Evolutionary conservation across 2,329 filamentous ascomycete species (phyloP).

Genomic region (Mollisia scopiformis): DNA sequence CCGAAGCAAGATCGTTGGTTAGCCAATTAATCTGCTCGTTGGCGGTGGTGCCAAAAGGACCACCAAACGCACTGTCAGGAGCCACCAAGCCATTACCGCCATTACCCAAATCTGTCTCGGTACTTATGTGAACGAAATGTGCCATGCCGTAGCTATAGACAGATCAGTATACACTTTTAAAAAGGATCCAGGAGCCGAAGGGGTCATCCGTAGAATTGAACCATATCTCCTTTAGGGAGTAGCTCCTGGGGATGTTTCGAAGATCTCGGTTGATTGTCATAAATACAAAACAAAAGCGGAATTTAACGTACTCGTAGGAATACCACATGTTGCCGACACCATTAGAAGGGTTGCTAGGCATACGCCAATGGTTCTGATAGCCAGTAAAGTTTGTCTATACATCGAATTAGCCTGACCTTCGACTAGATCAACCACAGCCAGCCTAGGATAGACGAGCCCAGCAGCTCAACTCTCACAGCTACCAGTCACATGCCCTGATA

Average conservation of each 20-base stretch:
- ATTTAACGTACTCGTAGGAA: neutral
- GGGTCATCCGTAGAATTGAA: too few species aligned
- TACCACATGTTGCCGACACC: slow-evolving; percentile 47
- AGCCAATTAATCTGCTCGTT: slow-evolving; percentile 50
- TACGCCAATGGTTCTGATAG: slow-evolving; percentile 37
- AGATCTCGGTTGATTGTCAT: too few species aligned
- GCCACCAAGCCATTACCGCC: slow-evolving; percentile 35
- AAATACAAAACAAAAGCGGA: too few species aligned
- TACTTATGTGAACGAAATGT: slow-evolving; percentile 57
- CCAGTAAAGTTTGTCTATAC: neutral
- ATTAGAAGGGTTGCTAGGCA: slow-evolving; percentile 50
- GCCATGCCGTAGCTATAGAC: slow-evolving; percentile 61
- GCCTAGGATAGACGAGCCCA: too few species aligned
- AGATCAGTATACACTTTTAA: too few species aligned
- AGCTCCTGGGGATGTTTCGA: too few species aligned
- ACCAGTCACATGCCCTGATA: too few species aligned
- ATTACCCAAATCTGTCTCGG: slow-evolving; percentile 55
- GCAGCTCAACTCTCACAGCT: too few species aligned
- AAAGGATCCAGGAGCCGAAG: too few species aligned
- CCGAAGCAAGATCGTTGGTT: slow-evolving; percentile 28
- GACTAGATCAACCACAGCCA: too few species aligned
- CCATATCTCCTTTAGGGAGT: too few species aligned
- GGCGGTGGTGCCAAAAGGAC: slow-evolving; percentile 46
- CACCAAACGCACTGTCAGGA: slow-evolving; percentile 46
- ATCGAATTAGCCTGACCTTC: too few species aligned